phyloP scores from a whole-genome alignment of 2,329 filamentous ascomycete species.

The Cryphonectria japonica region DNA sequence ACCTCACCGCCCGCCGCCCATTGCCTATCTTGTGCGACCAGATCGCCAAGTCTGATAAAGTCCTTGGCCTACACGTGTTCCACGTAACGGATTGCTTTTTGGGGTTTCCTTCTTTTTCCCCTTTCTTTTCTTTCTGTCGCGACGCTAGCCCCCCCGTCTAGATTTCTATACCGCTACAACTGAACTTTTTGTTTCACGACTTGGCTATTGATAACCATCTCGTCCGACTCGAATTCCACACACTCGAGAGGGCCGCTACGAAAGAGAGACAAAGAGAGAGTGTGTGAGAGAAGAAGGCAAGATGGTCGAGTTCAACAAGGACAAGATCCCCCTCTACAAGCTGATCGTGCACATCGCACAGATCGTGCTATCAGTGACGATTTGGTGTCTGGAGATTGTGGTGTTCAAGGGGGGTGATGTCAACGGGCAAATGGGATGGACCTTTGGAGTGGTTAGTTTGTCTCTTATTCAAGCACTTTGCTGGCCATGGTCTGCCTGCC shows the following conservation, averaged over 20 bases:
- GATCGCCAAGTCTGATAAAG: background rate
- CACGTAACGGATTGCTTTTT: background rate
- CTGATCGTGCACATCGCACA: constrained; percentile 61
- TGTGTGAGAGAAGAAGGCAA: constrained; percentile 10
- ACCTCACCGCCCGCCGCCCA: constrained; percentile 10
- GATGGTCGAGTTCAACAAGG: constrained; percentile 58
- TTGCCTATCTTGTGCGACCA: background rate
- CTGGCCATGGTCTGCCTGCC: background rate
- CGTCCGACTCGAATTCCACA: background rate
- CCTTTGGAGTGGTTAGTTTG: constrained; percentile 62
- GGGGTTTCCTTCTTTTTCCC: background rate
- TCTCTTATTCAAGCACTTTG: background rate
- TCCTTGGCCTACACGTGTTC: background rate
- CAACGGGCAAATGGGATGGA: constrained; percentile 64
- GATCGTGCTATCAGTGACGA: constrained; percentile 56
- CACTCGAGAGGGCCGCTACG: background rate
- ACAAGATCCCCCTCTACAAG: constrained; percentile 60
- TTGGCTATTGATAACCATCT: background rate
- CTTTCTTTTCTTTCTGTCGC: background rate
- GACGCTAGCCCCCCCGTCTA: background rate
- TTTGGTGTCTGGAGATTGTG: constrained; percentile 63
- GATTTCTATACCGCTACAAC: constrained; percentile 8
- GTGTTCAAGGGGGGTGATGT: constrained; percentile 58
- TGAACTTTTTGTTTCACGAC: constrained; percentile 3
- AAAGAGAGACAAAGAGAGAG: background rate